Percentiles rank a stretch among this genome's conserved stretches.
Evolutionary conservation across 306 rosid species (phyloP).

Genomic region (Lathyrus oleraceus): DNA sequence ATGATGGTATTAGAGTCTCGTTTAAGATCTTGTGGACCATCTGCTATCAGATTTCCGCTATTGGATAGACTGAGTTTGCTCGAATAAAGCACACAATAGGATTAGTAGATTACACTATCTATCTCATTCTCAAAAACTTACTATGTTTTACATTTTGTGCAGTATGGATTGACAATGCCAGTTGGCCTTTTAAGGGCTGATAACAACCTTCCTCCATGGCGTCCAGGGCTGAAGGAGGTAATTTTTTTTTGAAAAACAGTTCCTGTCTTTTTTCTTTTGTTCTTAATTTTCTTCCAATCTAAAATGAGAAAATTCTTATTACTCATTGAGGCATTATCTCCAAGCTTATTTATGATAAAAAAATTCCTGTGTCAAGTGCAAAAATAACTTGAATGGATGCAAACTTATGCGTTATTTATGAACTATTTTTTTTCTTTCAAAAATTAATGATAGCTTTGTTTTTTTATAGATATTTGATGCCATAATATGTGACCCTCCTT

Average conservation of each 20-base stretch:
- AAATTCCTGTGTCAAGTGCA: conserved; percentile 9
- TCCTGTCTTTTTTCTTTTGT: conserved; percentile 1
- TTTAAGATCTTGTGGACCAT: too few species aligned
- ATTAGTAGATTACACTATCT: background rate
- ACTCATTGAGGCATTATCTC: background rate
- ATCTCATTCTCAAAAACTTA: conserved; percentile 31
- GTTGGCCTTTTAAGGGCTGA: conserved; percentile 87
- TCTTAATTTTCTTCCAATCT: background rate
- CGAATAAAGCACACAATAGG: conserved; percentile 11
- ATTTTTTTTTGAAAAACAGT: background rate
- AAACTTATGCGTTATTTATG: background rate
- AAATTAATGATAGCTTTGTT: conserved; percentile 20
- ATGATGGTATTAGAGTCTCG: too few species aligned
- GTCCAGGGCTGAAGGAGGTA: conserved; percentile 87
- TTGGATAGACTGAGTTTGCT: background rate
- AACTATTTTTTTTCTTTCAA: background rate
- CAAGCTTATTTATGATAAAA: background rate
- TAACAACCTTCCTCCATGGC: conserved; percentile 98
- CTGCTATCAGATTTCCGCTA: too few species aligned
- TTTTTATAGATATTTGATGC: conserved; percentile 74
- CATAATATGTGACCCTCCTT: conserved; percentile 97
- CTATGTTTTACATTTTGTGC: conserved; percentile 45
- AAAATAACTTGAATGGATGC: conserved; percentile 12
- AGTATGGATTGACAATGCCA: conserved; percentile 88
- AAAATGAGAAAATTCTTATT: background rate